Conservation (phyloP, 2,329 filamentous ascomycete genomes). For the Whalleya microplaca region DNA sequence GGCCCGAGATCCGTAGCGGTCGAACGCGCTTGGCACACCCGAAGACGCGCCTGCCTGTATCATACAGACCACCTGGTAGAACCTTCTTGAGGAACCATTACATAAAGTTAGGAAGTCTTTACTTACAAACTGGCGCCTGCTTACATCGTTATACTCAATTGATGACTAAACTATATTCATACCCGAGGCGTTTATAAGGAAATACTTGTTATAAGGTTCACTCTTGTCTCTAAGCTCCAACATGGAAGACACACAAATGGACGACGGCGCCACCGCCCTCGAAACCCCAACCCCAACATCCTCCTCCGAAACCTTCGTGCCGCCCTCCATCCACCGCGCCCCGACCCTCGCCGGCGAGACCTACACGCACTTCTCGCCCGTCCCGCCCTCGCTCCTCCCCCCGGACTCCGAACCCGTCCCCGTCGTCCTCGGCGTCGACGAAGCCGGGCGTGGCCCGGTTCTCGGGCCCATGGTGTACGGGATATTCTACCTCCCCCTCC, state of each 20-base stretch:
- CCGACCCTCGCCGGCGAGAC: constrained; percentile 66
- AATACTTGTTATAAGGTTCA: not conserved
- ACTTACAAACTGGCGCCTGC: too few species aligned
- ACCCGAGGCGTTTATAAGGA: not conserved
- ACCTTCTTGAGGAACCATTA: too few species aligned
- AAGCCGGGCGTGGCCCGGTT: constrained; percentile 93
- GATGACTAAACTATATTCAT: too few species aligned
- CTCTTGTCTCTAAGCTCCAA: not conserved
- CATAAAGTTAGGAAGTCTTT: too few species aligned
- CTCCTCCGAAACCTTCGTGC: constrained; percentile 60
- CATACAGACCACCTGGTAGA: too few species aligned
- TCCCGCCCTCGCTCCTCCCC: constrained; percentile 63
- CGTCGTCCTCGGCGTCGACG: constrained; percentile 87
- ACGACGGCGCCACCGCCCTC: constrained; percentile 39
- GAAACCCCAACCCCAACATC: constrained; percentile 40
- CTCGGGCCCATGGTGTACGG: constrained; percentile 79
- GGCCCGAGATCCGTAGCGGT: constrained; percentile 6
- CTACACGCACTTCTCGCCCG: constrained; percentile 72
- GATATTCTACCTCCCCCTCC: constrained; percentile 75
- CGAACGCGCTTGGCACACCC: constrained; percentile 24
- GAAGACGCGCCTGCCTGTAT: constrained; percentile 21
- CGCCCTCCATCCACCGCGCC: constrained; percentile 67
- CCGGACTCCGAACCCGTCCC: constrained; percentile 49
- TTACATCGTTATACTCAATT: too few species aligned
- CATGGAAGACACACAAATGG: constrained; percentile 47